phyloP scores from a whole-genome alignment of 768 basidiomycete species.

The Kwoniella dendrophila region DNA sequence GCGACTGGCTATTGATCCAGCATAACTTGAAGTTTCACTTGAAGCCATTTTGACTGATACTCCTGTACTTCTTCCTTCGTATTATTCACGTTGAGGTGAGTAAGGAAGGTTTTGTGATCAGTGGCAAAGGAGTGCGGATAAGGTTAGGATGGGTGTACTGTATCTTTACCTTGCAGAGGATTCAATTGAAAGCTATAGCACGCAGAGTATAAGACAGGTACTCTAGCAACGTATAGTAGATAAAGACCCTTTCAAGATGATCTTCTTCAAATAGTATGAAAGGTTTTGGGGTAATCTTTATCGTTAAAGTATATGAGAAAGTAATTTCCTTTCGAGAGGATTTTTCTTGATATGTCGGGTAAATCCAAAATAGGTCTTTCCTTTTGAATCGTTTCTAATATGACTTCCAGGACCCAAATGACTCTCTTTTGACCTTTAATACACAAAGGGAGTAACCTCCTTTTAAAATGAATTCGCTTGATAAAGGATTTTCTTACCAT shows the following conservation, averaged over 20 bases:
- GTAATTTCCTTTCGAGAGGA: constrained; percentile 12
- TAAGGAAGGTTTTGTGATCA: neutral
- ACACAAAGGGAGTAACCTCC: constrained; percentile 4
- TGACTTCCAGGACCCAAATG: too few relatives aligned
- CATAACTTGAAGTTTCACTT: neutral
- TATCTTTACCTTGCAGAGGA: too few relatives aligned
- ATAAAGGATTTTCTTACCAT: neutral
- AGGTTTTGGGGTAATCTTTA: too few relatives aligned
- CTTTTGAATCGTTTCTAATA: neutral
- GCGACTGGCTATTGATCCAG: neutral
- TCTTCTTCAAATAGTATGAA: constrained; percentile 5
- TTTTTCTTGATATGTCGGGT: neutral
- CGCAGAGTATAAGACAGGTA: too few relatives aligned
- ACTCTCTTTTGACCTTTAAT: neutral
- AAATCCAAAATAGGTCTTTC: neutral
- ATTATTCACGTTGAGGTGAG: too few relatives aligned
- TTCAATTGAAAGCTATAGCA: too few relatives aligned
- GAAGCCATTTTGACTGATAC: neutral
- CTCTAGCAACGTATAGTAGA: constrained; percentile 1
- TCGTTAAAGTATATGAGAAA: too few relatives aligned
- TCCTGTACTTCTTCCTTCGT: neutral
- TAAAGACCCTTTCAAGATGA: constrained; percentile 7
- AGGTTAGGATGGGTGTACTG: too few relatives aligned
- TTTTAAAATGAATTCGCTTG: neutral
- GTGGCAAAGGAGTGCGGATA: constrained; percentile 18